Conservation (phyloP, 2,329 filamentous ascomycete species). For the Byssoonygena ceratinophila region DNA sequence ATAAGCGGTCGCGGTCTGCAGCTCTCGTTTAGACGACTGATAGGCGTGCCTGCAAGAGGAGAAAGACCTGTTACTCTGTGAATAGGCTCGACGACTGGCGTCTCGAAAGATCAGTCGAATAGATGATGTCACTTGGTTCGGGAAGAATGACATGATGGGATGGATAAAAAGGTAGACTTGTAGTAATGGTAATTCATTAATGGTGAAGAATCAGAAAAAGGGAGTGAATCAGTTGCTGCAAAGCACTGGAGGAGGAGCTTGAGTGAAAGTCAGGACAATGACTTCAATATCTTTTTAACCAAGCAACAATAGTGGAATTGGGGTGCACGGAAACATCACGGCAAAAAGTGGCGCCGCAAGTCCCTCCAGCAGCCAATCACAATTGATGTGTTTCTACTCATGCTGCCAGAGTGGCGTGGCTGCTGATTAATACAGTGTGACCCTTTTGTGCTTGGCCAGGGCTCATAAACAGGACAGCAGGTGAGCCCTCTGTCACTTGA, state of each 20-base stretch:
- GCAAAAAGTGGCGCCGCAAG: constrained; percentile 11
- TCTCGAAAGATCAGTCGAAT: constrained; percentile 31
- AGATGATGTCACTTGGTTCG: constrained; percentile 40
- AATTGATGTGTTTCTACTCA: constrained; percentile 31
- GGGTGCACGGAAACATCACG: constrained; percentile 6
- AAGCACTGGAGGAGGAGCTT: not conserved
- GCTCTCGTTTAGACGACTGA: constrained; percentile 47
- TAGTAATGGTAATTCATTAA: not conserved
- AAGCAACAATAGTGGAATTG: not conserved
- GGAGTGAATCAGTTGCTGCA: not conserved
- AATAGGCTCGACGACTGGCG: constrained; percentile 32
- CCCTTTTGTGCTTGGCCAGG: too few relatives aligned
- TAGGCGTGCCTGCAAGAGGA: constrained; percentile 36
- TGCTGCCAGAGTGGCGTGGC: constrained; percentile 17
- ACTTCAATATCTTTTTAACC: too few relatives aligned
- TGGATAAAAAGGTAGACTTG: not conserved
- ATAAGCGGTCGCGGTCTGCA: constrained; percentile 57
- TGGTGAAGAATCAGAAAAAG: not conserved
- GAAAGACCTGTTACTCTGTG: constrained; percentile 37
- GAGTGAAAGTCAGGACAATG: not conserved
- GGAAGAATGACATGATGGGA: constrained; percentile 34
- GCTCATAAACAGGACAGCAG: too few relatives aligned
- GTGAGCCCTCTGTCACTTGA: too few relatives aligned
- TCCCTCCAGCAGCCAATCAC: constrained; percentile 28
- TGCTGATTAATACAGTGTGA: not conserved